Base-by-base conservation (phyloP, 306 rosid genomes). In the Echinosophora koreensis region DNA sequence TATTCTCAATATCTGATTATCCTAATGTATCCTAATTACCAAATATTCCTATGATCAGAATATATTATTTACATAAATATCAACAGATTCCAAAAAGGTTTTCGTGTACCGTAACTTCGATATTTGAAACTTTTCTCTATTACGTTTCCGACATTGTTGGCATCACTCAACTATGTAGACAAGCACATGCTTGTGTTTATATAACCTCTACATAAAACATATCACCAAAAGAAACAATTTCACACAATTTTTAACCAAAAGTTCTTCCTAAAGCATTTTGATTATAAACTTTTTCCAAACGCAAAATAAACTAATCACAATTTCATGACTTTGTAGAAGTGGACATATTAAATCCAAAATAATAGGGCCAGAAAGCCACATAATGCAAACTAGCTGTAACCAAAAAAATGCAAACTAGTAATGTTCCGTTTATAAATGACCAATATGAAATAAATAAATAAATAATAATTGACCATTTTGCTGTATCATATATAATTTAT, bases 401-500 rank as follows among this genome's bases (percentile, higher is more conserved):
- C 32, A 30, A 30, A 30, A 30, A 30, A 0, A 30, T 30, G 32
- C 2, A 30, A 30, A 30, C 32, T 2, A 30, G 32, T 30, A 77
- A 15, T 15, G 11, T 15, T 52, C 12, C 37, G 5, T 8, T 41
- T 4, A 42, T 27, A 16, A n/a, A 16, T 27, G 9, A 13, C 6
- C 30, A 16, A 4, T 0, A 30, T 30, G 50, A 16, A 4, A 5
- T 44, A 3, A 17, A 37, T 17, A 50, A 18, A 9, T 10, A 17
- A 66, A 64, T 22, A 35, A 35, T 4, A 35, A 42, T 30, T 18
- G 27, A 28, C 28, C 71, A 50, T 61, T 56, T 63, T 35, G 7
- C 63, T 56, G 55, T 41, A 52, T 57, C 17, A 49, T 63, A 59
- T 63, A 59, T n/a, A 38, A 39, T 65, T 64, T 65, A 65, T 60